Percentiles rank a stretch among this genome's conserved stretches.
phyloP scores from a whole-genome alignment of 768 basidiomycete genomes.

The Galerina sulciceps region DNA sequence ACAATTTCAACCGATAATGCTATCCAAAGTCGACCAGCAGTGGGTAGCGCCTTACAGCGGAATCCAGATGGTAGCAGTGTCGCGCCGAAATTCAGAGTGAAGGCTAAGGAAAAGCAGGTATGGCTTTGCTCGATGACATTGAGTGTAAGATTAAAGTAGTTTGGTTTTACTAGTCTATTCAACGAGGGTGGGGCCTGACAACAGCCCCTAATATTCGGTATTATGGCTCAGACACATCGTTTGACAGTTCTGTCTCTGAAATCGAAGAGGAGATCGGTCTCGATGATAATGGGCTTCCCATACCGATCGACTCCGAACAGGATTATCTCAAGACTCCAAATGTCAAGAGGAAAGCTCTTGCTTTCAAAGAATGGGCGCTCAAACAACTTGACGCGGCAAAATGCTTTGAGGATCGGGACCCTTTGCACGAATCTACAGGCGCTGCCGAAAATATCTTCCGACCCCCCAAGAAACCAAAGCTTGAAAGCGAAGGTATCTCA shows the following conservation, averaged over 20 bases:
- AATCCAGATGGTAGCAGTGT: conserved; percentile 65
- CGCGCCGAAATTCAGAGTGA: conserved; percentile 53
- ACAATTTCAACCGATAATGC: conserved; percentile 10
- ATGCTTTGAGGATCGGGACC: conserved; percentile 31
- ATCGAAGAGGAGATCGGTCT: conserved; percentile 45
- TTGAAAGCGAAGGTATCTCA: conserved; percentile 30
- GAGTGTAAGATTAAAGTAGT: neutral
- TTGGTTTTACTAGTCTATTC: conserved; percentile 13
- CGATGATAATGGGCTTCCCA: conserved; percentile 19
- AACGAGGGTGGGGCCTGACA: conserved; percentile 52
- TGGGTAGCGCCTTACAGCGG: conserved; percentile 70
- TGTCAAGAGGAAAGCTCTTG: conserved; percentile 24
- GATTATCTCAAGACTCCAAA: conserved; percentile 33
- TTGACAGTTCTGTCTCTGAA: conserved; percentile 82
- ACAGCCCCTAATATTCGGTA: conserved; percentile 25
- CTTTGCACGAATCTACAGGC: conserved; percentile 19
- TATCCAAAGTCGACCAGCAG: conserved; percentile 22
- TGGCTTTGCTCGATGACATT: conserved; percentile 16
- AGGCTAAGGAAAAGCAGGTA: conserved; percentile 49
- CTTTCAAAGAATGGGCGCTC: conserved; percentile 91
- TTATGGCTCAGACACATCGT: conserved; percentile 65
- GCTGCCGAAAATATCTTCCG: conserved; percentile 8
- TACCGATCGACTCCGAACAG: conserved; percentile 21
- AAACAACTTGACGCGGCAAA: conserved; percentile 67
- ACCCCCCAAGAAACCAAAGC: conserved; percentile 46